phyloP scores from a whole-genome alignment of 2,329 filamentous ascomycete species.

The Fusarium brachygibbosum region DNA sequence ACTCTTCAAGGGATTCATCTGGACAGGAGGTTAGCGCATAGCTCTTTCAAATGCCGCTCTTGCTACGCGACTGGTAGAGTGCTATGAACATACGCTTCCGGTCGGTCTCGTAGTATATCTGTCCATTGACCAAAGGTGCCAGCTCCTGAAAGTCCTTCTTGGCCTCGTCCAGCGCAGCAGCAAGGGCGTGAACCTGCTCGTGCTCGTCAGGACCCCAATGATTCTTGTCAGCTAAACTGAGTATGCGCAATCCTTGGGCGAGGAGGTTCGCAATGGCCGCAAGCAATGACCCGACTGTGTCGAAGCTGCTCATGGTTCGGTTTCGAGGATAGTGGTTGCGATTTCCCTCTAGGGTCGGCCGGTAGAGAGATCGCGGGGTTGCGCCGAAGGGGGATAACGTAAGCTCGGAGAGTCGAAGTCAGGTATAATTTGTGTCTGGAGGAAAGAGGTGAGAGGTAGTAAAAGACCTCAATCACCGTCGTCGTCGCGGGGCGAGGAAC shows the following conservation, averaged over 20 bases:
- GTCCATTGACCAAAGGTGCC: slow-evolving; percentile 66
- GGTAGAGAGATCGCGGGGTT: slow-evolving; percentile 33
- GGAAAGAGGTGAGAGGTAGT: slow-evolving; percentile 7
- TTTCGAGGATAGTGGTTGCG: slow-evolving; percentile 26
- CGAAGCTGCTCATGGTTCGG: slow-evolving; percentile 57
- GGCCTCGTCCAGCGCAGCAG: slow-evolving; percentile 69
- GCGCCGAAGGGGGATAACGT: slow-evolving; percentile 25
- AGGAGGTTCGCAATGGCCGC: slow-evolving; percentile 69
- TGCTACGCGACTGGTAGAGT: not conserved
- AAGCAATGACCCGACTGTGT: slow-evolving; percentile 70
- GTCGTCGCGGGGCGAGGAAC: slow-evolving; percentile 50
- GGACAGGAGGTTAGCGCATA: slow-evolving; percentile 21
- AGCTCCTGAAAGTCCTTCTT: slow-evolving; percentile 72
- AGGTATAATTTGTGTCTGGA: slow-evolving; percentile 10
- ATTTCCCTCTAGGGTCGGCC: slow-evolving; percentile 22
- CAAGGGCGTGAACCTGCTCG: slow-evolving; percentile 68
- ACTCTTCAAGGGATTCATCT: slow-evolving; percentile 68
- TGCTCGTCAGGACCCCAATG: slow-evolving; percentile 72
- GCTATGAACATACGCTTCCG: slow-evolving; percentile 59
- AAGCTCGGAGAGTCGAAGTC: slow-evolving; percentile 18
- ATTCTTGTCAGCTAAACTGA: slow-evolving; percentile 69
- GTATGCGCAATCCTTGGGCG: slow-evolving; percentile 65
- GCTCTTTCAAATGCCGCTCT: not conserved
- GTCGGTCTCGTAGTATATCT: slow-evolving; percentile 70
- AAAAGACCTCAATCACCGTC: slow-evolving; percentile 39